These are phyloP conservation scores for Aureobasidium pullulans DNA, from an alignment of 2,329 filamentous ascomycete species.

Conservation along the genomic window DNA sequence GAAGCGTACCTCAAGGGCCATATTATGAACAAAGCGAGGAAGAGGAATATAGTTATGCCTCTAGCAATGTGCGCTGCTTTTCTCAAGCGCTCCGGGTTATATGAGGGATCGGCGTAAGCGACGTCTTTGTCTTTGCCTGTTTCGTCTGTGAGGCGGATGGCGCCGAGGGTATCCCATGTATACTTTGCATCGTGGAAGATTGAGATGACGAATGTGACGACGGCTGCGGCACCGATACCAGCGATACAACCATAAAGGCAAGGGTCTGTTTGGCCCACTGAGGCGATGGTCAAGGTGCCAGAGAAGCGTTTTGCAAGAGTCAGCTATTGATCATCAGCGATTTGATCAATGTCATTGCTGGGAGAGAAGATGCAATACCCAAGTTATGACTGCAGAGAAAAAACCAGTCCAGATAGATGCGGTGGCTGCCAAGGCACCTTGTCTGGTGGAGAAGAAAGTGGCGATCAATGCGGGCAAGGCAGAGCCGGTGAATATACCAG, in stretches of 20 bases:
- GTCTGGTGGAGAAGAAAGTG: not conserved
- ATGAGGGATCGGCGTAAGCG: not conserved
- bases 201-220: not conserved
- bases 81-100: not conserved
- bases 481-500: not conserved
- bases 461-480: not conserved
- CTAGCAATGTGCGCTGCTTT: not conserved
- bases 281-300: not conserved
- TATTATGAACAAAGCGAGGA: not conserved
- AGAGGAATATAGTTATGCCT: not conserved
- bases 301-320: not conserved
- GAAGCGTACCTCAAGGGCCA: not conserved
- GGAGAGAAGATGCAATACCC: not conserved
- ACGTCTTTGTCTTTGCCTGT: not conserved
- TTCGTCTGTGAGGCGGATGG: not conserved
- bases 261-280: not conserved
- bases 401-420: not conserved
- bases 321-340: not conserved
- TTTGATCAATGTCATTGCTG: too few species aligned
- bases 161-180: not conserved
- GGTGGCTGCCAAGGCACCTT: not conserved
- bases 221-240: not conserved
- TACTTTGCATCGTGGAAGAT: not conserved
- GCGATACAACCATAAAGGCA: not conserved
- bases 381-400: not conserved